phyloP scores from a whole-genome alignment of 768 basidiomycete genomes.

The Phylloporus scabripes region DNA sequence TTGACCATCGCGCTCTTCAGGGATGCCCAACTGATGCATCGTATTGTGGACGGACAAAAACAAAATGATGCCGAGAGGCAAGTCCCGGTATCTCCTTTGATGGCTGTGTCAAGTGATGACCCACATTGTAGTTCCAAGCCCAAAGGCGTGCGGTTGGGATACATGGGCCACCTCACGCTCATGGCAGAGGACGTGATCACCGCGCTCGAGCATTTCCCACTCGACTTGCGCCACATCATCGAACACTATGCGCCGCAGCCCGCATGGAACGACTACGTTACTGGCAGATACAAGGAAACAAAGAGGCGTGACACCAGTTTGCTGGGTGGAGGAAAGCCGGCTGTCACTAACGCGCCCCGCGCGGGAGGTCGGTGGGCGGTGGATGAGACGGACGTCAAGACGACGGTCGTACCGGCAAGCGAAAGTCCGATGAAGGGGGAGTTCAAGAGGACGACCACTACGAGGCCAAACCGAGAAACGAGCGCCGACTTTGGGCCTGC shows the following conservation, averaged over 20 bases:
- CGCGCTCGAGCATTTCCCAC: conserved; percentile 82
- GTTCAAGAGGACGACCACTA: conserved; percentile 46
- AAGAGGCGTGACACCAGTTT: conserved; percentile 74
- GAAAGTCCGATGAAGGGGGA: conserved; percentile 42
- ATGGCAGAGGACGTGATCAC: conserved; percentile 93
- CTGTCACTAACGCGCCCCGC: conserved; percentile 35
- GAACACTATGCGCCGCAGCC: conserved; percentile 64
- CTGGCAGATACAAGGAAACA: conserved; percentile 78
- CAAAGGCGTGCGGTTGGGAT: conserved; percentile 78
- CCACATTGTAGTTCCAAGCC: conserved; percentile 50
- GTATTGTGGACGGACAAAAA: conserved; percentile 83
- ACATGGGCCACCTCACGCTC: conserved; percentile 95
- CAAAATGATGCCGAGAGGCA: conserved; percentile 75
- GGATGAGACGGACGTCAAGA: conserved; percentile 53
- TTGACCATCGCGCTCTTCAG: conserved; percentile 79
- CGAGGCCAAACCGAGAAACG: conserved; percentile 41
- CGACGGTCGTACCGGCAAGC: conserved; percentile 19
- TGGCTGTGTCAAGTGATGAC: conserved; percentile 6
- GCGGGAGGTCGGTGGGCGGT: conserved; percentile 53
- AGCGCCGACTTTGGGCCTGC: conserved; percentile 64
- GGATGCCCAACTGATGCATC: conserved; percentile 77
- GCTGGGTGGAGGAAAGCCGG: conserved; percentile 83
- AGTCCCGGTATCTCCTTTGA: conserved; percentile 14
- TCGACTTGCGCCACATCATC: conserved; percentile 64
- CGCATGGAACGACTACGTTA: conserved; percentile 89